Percentiles rank a stretch among this genome's conserved stretches.
phyloP scores from a whole-genome alignment of 768 basidiomycete genomes.

The Botryobasidium botryosum region DNA sequence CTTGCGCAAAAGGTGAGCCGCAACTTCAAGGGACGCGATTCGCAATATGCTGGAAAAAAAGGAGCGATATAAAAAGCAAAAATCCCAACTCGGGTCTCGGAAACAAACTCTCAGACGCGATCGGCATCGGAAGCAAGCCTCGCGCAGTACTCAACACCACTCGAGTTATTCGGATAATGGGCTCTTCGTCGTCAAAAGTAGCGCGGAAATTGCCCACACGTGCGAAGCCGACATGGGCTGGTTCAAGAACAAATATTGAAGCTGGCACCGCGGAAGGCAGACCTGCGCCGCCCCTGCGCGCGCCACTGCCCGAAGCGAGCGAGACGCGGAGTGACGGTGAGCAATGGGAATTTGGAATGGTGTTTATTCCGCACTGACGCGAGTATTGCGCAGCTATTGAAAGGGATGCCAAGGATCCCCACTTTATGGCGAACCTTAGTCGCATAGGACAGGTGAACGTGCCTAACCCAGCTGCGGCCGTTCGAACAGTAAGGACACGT shows the following conservation, averaged over 20 bases:
- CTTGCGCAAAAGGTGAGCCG: too few species aligned
- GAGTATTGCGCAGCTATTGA: slow-evolving; percentile 33
- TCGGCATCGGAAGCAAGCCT: too few species aligned
- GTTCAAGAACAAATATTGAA: slow-evolving; percentile 24
- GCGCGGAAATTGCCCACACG: slow-evolving; percentile 35
- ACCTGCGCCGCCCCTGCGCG: slow-evolving; percentile 9
- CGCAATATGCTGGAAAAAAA: neutral
- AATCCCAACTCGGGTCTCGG: neutral
- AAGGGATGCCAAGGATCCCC: slow-evolving; percentile 50
- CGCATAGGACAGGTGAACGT: slow-evolving; percentile 53
- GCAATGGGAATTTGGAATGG: neutral
- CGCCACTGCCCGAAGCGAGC: slow-evolving; percentile 25
- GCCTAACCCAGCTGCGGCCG: slow-evolving; percentile 39
- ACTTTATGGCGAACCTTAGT: slow-evolving; percentile 47
- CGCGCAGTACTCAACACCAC: too few species aligned
- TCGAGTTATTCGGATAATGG: too few species aligned
- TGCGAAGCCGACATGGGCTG: slow-evolving; percentile 31
- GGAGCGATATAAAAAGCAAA: neutral
- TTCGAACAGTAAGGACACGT: slow-evolving; percentile 28
- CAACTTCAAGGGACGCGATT: too few species aligned
- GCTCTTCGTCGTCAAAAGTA: slow-evolving; percentile 42
- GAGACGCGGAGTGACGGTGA: slow-evolving; percentile 36
- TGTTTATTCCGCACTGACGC: neutral
- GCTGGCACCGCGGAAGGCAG: slow-evolving; percentile 12
- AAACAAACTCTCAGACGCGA: too few species aligned